Evolutionary conservation across 2,329 filamentous ascomycete species (phyloP).

Genomic region (Phyllachora maydis): DNA sequence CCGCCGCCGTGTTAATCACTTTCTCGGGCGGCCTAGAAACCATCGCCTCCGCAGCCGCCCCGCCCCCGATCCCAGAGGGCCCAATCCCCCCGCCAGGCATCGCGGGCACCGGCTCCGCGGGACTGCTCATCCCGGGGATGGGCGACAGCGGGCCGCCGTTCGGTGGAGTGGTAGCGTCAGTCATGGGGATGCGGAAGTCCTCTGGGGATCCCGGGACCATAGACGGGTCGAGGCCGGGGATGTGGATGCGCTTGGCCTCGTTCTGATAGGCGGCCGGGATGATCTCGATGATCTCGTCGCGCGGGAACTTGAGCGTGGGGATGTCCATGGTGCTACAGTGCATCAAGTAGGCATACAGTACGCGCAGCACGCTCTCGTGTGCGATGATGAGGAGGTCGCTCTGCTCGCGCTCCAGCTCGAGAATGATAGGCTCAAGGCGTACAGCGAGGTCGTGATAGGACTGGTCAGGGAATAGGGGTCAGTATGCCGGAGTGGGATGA

Average conservation of each 20-base stretch:
- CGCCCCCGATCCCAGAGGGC: too few relatives aligned
- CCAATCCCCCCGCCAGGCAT: too few relatives aligned
- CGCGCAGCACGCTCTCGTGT: constrained; percentile 90
- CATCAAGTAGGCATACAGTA: constrained; percentile 96
- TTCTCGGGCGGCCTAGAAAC: constrained; percentile 19
- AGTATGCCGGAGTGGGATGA: not conserved
- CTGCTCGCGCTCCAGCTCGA: constrained; percentile 90
- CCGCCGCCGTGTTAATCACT: constrained; percentile 26
- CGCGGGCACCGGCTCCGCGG: constrained; percentile 20
- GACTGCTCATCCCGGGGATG: constrained; percentile 24
- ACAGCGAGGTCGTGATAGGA: constrained; percentile 98
- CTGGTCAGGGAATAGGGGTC: constrained; percentile 18
- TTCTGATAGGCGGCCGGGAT: constrained; percentile 97
- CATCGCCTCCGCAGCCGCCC: constrained; percentile 11
- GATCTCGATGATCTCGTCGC: constrained; percentile 96
- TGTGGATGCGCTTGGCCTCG: constrained; percentile 75
- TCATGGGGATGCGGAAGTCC: constrained; percentile 60
- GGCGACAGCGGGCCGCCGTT: constrained; percentile 19
- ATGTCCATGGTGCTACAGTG: constrained; percentile 93
- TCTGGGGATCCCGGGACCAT: constrained; percentile 63
- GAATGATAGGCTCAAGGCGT: constrained; percentile 87
- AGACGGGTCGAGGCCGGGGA: constrained; percentile 43
- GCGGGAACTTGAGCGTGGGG: constrained; percentile 77
- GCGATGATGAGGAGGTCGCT: constrained; percentile 97
- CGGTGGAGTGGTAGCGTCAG: constrained; percentile 23